Base-by-base conservation (phyloP, 305 asterid species). In the Fraxinus velutina region DNA sequence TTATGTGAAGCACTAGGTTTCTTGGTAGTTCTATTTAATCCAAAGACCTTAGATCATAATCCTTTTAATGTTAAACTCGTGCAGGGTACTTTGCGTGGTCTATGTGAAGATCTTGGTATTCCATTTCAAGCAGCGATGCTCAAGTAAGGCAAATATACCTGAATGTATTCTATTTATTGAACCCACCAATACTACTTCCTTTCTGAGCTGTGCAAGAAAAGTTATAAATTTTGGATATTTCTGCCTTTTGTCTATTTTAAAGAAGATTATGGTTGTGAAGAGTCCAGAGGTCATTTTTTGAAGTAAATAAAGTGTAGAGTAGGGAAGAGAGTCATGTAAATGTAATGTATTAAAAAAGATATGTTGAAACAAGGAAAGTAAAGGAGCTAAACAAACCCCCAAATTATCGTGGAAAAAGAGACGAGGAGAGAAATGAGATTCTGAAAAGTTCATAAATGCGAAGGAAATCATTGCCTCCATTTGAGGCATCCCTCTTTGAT, bases 61-160 rank as follows among this genome's bases (percentile, higher is more conserved):
- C 55, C 50, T 74, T 34, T 70, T 62, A 44, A 66, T 82, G 19
- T 12, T 72, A 33, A 34, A 76, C 70, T 33, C 33, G 34, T 86
- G 86, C 87, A 93, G 98, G 87, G 82, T 73, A 85, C 92, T 86
- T 86, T 94, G 84, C 93, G 87, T 73, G 91, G 90, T 73, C 91
- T 94, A 62, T 94, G 98, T 87, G 89, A 87, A 81, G 94, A 90
- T 84, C 96, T 93, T 82, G 91, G 89, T 71, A 92, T 94, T 86
- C 92, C 95, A 78, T 94, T 94, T 86, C 94, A 93, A 86, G 84
- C 88, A 84, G 85, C 96, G 81, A 93, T 94, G 98, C 98, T 94
- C 83, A 90, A 89, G 98, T 94, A 90, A 91, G 93, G 78, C 62
- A 73, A 79, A 42, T 32, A 44, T 70, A 34, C 8, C 60, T 27